Base-by-base conservation (phyloP, 306 rosid genomes). In the Corylus americana region DNA sequence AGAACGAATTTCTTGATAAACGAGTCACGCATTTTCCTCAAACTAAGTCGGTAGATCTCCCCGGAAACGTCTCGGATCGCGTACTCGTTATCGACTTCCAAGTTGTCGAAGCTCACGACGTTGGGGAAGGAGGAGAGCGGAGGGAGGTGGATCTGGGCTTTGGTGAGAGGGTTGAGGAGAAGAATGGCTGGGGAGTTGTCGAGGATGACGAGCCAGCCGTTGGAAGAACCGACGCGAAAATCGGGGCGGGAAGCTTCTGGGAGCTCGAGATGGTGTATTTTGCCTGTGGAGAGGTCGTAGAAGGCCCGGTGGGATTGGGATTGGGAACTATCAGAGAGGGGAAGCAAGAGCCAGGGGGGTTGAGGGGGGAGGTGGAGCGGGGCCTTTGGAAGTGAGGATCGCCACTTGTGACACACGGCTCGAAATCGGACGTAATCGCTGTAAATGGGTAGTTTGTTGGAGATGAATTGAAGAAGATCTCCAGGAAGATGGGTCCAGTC, bases 301-400 rank as follows among this genome's bases (percentile, higher is more conserved):
- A 92, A 80, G 55, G 90, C 77, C 29, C 81, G 82, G 50, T 63
- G 88, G 44, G 92, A 77, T n/a, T 74, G 74, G 76, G 22, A 7
- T 55, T 35, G 75, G 75, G 61, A 55, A 5, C 47, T 80, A 17
- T 67, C 78, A 17, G 71, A 74, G 3, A 68, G 85, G 54, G 93
- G 89, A 29, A 92, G 89, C 85, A 92, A 79, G 70, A 91, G 92
- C 80, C 90, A 91, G 0, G 96, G 97, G 50, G 86, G 93, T 55
- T 91, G 96, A 5, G 92, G 91, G 54, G 91, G 90, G n/a, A 92
- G 97, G 70, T 84, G 87, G 31, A 8, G 37, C 44, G 96, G 97
- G 69, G 45, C 79, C 73, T 79, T 66, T 11, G 89, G 86, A 39
- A 83, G 51, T 14, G 84, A 85, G 31, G 81, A 71, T 29, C 81